Evolutionary conservation across 345 rosid genomes (phyloP).

Genomic region (Alliaria petiolata): DNA sequence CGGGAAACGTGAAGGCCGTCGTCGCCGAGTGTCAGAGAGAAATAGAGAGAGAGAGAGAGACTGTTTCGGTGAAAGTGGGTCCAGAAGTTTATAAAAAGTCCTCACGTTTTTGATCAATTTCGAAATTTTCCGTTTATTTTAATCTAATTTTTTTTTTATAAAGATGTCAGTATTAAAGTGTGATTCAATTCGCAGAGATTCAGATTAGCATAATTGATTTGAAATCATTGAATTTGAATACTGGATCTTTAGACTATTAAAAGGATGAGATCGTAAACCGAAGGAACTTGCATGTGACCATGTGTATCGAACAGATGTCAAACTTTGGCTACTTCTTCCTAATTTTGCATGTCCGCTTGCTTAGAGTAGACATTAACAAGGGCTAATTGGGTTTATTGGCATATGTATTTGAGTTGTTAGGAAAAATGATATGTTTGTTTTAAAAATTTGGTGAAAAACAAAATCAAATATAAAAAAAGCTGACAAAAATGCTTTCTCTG

Average conservation of each 20-base stretch:
- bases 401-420: background rate
- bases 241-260: background rate
- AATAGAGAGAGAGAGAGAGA: too few species aligned
- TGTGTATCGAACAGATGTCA: conserved; percentile 14
- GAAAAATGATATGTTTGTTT: background rate
- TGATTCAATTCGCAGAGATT: background rate
- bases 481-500: background rate
- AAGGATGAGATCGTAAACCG: background rate
- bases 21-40: too few species aligned
- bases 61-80: background rate
- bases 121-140: background rate
- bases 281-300: conserved; percentile 8
- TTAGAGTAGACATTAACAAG: background rate
- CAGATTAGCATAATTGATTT: too few species aligned
- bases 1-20: background rate
- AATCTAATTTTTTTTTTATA: background rate
- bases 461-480: background rate
- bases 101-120: background rate
- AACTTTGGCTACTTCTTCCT: background rate
- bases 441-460: background rate
- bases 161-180: background rate
- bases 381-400: background rate
- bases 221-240: background rate
- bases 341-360: background rate
- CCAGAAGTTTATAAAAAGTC: background rate